A percentile compares a stretch with the other conserved stretches of the same genome.
These are phyloP conservation scores for Pythium oligandrum DNA, from an alignment of 352 stramenopile species.

Conservation along the genomic window DNA sequence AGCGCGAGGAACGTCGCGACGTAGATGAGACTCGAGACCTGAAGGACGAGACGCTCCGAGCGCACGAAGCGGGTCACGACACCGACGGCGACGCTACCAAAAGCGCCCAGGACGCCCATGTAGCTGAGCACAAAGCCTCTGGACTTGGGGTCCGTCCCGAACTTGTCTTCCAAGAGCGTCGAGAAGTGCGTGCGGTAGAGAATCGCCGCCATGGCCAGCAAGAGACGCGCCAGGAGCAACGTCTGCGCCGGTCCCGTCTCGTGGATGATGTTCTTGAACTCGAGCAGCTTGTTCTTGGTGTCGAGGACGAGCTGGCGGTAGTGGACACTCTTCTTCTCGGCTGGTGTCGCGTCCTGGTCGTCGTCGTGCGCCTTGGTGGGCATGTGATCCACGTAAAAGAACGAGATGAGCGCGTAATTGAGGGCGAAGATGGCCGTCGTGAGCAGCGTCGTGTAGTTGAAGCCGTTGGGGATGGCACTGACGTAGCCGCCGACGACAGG, in stretches of 20 bases:
- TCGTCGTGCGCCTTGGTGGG: constrained; percentile 1
- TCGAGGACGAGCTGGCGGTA: constrained; percentile 32
- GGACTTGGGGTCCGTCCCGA: constrained; percentile 50
- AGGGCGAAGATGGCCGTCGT: constrained; percentile 58
- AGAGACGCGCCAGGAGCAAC: constrained; percentile 57
- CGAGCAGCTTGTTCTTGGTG: constrained; percentile 49
- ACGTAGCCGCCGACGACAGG: constrained; percentile 69
- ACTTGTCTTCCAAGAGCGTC: constrained; percentile 76
- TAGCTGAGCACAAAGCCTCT: constrained; percentile 77
- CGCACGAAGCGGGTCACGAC: constrained; percentile 35
- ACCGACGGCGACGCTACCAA: constrained; percentile 62
- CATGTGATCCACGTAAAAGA: constrained; percentile 39
- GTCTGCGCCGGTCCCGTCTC: constrained; percentile 61
- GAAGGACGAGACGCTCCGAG: constrained; percentile 58
- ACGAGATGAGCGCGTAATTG: constrained; percentile 64
- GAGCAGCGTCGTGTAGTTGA: constrained; percentile 78
- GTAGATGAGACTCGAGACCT: constrained; percentile 61
- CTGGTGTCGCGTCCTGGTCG: constrained; percentile 16
- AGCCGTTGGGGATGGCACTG: constrained; percentile 58
- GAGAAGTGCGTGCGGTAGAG: constrained; percentile 79
- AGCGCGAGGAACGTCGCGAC: constrained; percentile 68
- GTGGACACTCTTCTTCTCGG: constrained; percentile 6
- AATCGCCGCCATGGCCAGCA: constrained; percentile 74
- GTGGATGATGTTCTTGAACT: constrained; percentile 57
- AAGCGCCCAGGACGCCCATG: constrained; percentile 66